These are phyloP conservation scores for Somion occarium DNA, from an alignment of 1,284 basidiomycete genomes.

Conservation along the genomic window DNA sequence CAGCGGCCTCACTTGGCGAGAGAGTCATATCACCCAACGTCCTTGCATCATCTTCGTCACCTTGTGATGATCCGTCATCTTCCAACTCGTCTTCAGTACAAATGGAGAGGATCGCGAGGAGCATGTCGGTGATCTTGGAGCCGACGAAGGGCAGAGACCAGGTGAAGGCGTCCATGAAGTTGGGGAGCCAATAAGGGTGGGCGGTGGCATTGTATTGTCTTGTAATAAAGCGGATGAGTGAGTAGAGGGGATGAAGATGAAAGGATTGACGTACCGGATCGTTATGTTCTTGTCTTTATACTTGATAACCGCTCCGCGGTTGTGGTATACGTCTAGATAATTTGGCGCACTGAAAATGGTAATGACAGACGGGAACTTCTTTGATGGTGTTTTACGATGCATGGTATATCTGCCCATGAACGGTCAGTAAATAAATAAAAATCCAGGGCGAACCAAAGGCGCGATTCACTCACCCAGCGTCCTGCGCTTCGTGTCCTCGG, in stretches of 20 bases:
- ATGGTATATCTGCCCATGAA: constrained; percentile 72
- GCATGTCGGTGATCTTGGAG: constrained; percentile 96
- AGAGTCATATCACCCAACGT: constrained; percentile 15
- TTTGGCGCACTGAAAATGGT: constrained; percentile 97
- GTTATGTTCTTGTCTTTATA: constrained; percentile 99
- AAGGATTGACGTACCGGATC: constrained; percentile 45
- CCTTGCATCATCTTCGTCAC: constrained; percentile 35
- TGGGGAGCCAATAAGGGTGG: constrained; percentile 92
- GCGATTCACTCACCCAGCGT: constrained; percentile 72
- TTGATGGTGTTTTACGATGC: constrained; percentile 90
- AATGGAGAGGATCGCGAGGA: constrained; percentile 90
- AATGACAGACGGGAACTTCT: constrained; percentile 91
- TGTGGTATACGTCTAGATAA: constrained; percentile 95
- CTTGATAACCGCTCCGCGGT: constrained; percentile 95
- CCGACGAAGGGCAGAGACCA: constrained; percentile 99
- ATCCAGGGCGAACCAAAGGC: constrained; percentile 32
- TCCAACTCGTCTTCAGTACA: constrained; percentile 95
- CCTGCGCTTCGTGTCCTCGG: constrained; percentile 96
- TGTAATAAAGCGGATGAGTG: background rate
- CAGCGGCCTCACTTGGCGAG: constrained; percentile 36
- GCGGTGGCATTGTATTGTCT: constrained; percentile 89
- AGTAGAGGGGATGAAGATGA: background rate
- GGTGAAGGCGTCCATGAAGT: constrained; percentile 99
- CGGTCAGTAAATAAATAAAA: constrained; percentile 29
- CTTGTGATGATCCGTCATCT: constrained; percentile 48